phyloP scores from a whole-genome alignment of 176 grass and related monocot genomes.

The Aechmea fasciata region DNA sequence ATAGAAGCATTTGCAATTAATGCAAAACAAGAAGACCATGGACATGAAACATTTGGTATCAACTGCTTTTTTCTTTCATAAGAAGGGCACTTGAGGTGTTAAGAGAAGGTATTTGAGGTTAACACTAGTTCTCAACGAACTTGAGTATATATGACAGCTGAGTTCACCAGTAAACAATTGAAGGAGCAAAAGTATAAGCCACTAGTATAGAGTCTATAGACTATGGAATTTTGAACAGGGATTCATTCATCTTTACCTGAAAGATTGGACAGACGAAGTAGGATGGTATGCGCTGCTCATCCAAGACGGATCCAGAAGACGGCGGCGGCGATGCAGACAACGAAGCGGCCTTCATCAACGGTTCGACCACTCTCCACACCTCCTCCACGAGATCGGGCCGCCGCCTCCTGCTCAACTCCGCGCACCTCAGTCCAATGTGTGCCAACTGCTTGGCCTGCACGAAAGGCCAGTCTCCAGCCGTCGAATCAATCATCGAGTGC shows the following conservation, averaged over 20 bases:
- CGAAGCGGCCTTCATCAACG: slow-evolving; percentile 6
- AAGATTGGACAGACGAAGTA: slow-evolving; percentile 74
- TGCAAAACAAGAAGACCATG: too few species aligned
- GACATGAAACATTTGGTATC: too few species aligned
- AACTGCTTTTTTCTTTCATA: too few species aligned
- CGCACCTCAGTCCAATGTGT: slow-evolving; percentile 34
- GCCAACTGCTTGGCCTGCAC: slow-evolving; percentile 32
- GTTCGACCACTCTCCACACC: slow-evolving; percentile 22
- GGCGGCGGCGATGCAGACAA: background rate
- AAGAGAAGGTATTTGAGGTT: too few species aligned
- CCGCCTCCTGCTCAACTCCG: slow-evolving; percentile 9
- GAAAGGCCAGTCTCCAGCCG: slow-evolving; percentile 54
- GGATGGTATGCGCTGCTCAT: slow-evolving; percentile 17
- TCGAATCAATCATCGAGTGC: slow-evolving; percentile 37
- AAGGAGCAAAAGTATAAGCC: background rate
- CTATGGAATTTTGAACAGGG: background rate
- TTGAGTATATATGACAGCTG: too few species aligned
- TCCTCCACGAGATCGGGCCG: slow-evolving; percentile 24
- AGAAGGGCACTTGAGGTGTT: too few species aligned
- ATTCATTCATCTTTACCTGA: slow-evolving; percentile 32
- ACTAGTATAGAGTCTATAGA: background rate
- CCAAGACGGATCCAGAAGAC: slow-evolving; percentile 7
- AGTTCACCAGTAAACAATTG: too few species aligned
- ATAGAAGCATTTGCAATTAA: too few species aligned
- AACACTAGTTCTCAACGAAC: too few species aligned